These are phyloP conservation scores for Sporisorium scitamineum DNA, from an alignment of 1,284 basidiomycete species.

Conservation along the genomic window DNA sequence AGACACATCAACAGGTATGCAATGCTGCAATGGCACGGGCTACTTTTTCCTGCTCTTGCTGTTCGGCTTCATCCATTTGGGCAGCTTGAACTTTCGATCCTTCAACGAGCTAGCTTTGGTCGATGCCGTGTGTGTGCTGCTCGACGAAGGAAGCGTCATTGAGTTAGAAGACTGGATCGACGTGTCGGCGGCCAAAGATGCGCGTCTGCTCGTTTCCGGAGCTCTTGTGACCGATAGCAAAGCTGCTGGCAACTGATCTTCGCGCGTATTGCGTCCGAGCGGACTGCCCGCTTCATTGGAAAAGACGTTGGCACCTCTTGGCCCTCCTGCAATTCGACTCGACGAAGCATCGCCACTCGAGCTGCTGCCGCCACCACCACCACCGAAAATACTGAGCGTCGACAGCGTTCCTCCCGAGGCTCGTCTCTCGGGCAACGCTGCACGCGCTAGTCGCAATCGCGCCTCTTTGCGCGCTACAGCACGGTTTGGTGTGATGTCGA, in stretches of 20 bases:
- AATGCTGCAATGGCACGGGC: neutral
- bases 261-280: slow-evolving; percentile 11
- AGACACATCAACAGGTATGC: neutral
- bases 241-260: slow-evolving; percentile 6
- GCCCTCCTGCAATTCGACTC: neutral
- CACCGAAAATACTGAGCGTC: slow-evolving; percentile 38
- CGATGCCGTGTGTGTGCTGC: slow-evolving; percentile 31
- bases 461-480: slow-evolving; percentile 48
- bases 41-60: slow-evolving; percentile 15
- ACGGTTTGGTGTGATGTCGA: slow-evolving; percentile 53
- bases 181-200: slow-evolving; percentile 1
- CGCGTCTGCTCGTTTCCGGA: neutral
- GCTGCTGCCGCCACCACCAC: slow-evolving; percentile 18
- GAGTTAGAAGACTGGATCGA: slow-evolving; percentile 20
- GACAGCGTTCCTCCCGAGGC: slow-evolving; percentile 40
- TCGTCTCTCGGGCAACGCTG: slow-evolving; percentile 40
- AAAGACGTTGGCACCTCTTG: slow-evolving; percentile 20
- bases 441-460: slow-evolving; percentile 45
- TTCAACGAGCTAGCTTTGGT: slow-evolving; percentile 20
- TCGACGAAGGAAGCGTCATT: slow-evolving; percentile 25
- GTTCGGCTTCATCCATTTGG: slow-evolving; percentile 39
- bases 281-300: slow-evolving; percentile 43
- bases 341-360: slow-evolving; percentile 1
- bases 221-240: slow-evolving; percentile 12
- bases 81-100: slow-evolving; percentile 39